A percentile compares a stretch with the other conserved stretches of the same genome.
phyloP scores from a whole-genome alignment of 176 grass and related monocot genomes.

The Oryza glaberrima region DNA sequence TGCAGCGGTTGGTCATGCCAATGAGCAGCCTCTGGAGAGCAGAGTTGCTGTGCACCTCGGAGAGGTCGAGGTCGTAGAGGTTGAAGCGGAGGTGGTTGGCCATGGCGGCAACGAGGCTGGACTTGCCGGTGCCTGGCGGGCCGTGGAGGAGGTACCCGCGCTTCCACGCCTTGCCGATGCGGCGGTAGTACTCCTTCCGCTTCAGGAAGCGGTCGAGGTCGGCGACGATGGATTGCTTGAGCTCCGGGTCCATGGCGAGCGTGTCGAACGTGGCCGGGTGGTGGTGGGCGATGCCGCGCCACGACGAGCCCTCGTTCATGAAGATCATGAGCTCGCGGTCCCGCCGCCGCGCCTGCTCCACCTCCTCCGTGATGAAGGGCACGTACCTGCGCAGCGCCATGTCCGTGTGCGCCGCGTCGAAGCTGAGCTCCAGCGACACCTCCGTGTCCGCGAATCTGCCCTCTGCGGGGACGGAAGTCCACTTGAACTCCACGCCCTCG shows the following conservation, averaged over 20 bases:
- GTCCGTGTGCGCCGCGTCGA: constrained; percentile 41
- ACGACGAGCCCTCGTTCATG: constrained; percentile 28
- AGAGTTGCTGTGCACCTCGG: background rate
- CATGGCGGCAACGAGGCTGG: constrained; percentile 48
- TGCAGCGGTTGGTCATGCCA: constrained; percentile 14
- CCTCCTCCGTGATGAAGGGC: constrained; percentile 26
- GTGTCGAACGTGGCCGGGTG: constrained; percentile 71
- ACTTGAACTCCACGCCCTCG: constrained; percentile 49
- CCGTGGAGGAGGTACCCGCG: background rate
- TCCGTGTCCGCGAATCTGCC: background rate
- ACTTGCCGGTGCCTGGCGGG: constrained; percentile 40
- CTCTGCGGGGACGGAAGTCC: constrained; percentile 25
- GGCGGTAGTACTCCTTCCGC: constrained; percentile 20
- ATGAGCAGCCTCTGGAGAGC: constrained; percentile 31
- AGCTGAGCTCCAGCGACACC: constrained; percentile 38
- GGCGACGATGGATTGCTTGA: constrained; percentile 22
- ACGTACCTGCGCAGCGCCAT: constrained; percentile 33
- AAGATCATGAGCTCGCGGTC: constrained; percentile 35
- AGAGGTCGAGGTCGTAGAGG: constrained; percentile 43
- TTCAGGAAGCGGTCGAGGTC: constrained; percentile 45
- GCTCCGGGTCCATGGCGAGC: constrained; percentile 79
- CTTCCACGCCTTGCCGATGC: constrained; percentile 15
- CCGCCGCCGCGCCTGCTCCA: background rate
- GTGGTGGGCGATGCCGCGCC: background rate
- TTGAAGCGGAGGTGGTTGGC: constrained; percentile 45